Evolutionary conservation across 2,329 filamentous ascomycete genomes (phyloP).

Genomic region (Ceratocystis alfenasii): DNA sequence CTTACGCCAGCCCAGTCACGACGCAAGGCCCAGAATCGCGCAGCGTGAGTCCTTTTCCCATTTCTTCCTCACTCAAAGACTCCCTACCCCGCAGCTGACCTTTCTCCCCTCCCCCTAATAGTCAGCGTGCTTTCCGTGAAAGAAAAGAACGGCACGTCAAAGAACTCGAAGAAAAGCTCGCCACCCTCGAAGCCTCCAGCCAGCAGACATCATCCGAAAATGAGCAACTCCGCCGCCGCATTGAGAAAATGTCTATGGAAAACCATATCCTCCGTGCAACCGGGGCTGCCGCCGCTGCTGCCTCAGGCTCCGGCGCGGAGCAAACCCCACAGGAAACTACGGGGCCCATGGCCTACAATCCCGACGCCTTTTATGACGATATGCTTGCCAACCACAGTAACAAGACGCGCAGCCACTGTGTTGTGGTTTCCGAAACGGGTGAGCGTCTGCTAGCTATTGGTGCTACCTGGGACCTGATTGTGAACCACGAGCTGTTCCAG

Average conservation of each 20-base stretch:
- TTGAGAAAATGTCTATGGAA: constrained; percentile 75
- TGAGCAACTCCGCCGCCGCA: constrained; percentile 68
- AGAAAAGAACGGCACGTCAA: constrained; percentile 91
- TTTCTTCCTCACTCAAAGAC: not conserved
- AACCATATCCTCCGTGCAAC: constrained; percentile 87
- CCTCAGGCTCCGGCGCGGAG: constrained; percentile 31
- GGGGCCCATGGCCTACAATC: constrained; percentile 59
- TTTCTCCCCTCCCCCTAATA: constrained; percentile 30
- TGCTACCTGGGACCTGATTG: constrained; percentile 83
- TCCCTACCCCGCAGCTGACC: not conserved
- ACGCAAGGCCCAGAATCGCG: constrained; percentile 50
- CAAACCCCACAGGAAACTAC: constrained; percentile 32
- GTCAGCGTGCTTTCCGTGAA: constrained; percentile 90
- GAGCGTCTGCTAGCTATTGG: constrained; percentile 60
- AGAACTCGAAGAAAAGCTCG: constrained; percentile 74
- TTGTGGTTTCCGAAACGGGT: constrained; percentile 53
- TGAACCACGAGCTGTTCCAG: constrained; percentile 64
- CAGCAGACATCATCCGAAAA: constrained; percentile 68
- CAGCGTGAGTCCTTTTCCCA: constrained; percentile 39
- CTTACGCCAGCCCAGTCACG: constrained; percentile 46
- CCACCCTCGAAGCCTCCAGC: constrained; percentile 60
- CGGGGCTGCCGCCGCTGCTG: constrained; percentile 14
- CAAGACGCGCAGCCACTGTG: constrained; percentile 55
- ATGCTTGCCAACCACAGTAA: constrained; percentile 50
- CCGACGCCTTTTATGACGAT: constrained; percentile 58